Evolutionary conservation across 2,329 filamentous ascomycete species (phyloP), one percentile per base, ranked within the genome.

Genomic region (Ambrosiella xylebori): DNA sequence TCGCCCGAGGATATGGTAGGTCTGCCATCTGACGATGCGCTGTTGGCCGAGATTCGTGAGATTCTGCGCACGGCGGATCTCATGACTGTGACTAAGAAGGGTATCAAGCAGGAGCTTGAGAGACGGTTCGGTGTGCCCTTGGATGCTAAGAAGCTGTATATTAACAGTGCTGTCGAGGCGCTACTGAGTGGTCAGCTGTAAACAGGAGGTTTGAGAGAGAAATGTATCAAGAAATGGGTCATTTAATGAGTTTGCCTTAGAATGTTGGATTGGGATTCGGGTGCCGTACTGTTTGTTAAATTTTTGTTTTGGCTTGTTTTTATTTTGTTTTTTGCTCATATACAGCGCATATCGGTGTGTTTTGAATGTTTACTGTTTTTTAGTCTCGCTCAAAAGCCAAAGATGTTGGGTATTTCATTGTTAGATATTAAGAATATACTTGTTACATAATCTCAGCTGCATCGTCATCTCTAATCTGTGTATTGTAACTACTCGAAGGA

Each of bases 21-120:
- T 59, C 72, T 96, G 66, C 93, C 93, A 0, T 86, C 78, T 61
- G 93, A 98, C 64, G 93, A 98, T 66, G 85, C 88, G 9, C 76
- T 98, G 54, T 74, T 98, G 62, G 84, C 88, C 0, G 93, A 98
- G 76, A 98, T 98, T 65, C 81, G 93, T 56, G 89, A 96, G 66
- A 95, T 98, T 62, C 74, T 98, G 62, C 80, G 84, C 64, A 94
- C 86, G 11, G 90, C 89, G 1, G 93, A 98, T 71, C 73, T 98
- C 67, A 98, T 98, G 93, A 90, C 81, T 3, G 88, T 98, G 49
- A 98, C 93, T 63, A 98, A 98, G 82, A 98, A 98, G 81, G 88
- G 86, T 65, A 86, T 98, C 71, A 97, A 97, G 78, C 73, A 80
- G 64, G 93, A 98, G 74, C 74, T 98, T 59, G 93, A 98, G 76